Conservation (phyloP, 2,329 filamentous ascomycete species). For the Nectriaceae sp. region DNA sequence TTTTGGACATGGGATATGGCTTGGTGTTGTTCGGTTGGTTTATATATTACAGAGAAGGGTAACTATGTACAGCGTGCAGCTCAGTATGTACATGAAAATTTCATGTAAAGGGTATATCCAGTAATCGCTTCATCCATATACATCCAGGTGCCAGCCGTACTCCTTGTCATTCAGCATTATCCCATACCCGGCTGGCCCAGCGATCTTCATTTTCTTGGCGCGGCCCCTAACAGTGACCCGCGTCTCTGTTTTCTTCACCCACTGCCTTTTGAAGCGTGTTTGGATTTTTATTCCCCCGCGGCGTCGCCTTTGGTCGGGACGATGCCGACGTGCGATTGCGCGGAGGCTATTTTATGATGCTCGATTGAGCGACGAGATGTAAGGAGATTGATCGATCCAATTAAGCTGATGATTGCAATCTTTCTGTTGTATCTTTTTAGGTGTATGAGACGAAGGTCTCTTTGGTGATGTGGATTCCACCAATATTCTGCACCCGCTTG, state of each 20-base stretch:
- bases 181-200: neutral
- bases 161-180: neutral
- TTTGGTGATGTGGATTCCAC: slow-evolving; percentile 26
- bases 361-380: neutral
- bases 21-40: too few relatives aligned
- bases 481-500: slow-evolving; percentile 11
- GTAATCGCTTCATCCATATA: neutral
- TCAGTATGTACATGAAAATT: neutral
- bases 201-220: neutral
- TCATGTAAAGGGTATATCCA: neutral
- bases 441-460: slow-evolving; percentile 22
- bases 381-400: neutral
- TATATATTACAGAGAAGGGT: too few relatives aligned
- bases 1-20: too few relatives aligned
- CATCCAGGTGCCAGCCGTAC: neutral
- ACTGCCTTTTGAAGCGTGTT: neutral
- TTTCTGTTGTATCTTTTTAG: neutral
- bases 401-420: neutral
- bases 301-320: neutral
- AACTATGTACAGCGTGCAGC: neutral
- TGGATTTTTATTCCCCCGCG: neutral
- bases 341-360: neutral
- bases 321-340: neutral
- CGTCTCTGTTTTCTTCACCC: neutral
- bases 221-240: neutral